These are phyloP conservation scores for Phytophthora megakarya DNA, from an alignment of 352 stramenopile genomes.

Conservation along the genomic window DNA sequence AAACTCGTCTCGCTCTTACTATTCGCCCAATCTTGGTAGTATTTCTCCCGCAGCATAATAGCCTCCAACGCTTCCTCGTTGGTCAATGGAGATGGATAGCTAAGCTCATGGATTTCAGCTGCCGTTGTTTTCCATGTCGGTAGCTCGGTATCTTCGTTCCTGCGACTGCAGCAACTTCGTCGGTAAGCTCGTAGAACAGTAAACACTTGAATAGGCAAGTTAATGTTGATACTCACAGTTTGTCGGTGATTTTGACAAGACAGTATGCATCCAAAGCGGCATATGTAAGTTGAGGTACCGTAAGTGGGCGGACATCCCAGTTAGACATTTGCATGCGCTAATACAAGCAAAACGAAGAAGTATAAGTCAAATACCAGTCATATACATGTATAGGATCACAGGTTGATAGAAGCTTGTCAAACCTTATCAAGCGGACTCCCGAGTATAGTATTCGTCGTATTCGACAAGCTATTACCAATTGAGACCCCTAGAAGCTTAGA, in stretches of 20 bases:
- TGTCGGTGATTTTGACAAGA: conserved; percentile 56
- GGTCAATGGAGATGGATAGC: conserved; percentile 35
- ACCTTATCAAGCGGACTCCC: conserved; percentile 74
- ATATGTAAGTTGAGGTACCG: conserved; percentile 52
- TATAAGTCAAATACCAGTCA: background rate
- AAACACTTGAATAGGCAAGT: background rate
- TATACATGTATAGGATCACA: background rate
- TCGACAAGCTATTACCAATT: conserved; percentile 64
- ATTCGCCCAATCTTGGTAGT: conserved; percentile 41
- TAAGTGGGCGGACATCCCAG: conserved; percentile 66
- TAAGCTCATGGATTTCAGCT: conserved; percentile 29
- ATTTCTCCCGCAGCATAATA: conserved; percentile 36
- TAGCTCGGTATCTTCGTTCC: conserved; percentile 10
- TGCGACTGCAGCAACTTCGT: conserved; percentile 4
- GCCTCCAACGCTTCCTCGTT: conserved; percentile 22
- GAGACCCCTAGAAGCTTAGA: conserved; percentile 40
- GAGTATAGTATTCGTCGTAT: conserved; percentile 46
- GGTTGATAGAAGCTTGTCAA: background rate
- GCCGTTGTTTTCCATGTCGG: conserved; percentile 33
- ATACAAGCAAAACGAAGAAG: too few species aligned
- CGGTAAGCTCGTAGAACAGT: conserved; percentile 6
- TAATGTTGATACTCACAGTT: conserved; percentile 41
- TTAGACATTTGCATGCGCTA: conserved; percentile 78
- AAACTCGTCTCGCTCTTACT: background rate
- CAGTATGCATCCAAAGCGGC: conserved; percentile 69